A percentile compares a stretch with the other conserved stretches of the same genome.
Evolutionary conservation across 805 yeast species (phyloP).

Genomic region (Metschnikowia proteae): DNA sequence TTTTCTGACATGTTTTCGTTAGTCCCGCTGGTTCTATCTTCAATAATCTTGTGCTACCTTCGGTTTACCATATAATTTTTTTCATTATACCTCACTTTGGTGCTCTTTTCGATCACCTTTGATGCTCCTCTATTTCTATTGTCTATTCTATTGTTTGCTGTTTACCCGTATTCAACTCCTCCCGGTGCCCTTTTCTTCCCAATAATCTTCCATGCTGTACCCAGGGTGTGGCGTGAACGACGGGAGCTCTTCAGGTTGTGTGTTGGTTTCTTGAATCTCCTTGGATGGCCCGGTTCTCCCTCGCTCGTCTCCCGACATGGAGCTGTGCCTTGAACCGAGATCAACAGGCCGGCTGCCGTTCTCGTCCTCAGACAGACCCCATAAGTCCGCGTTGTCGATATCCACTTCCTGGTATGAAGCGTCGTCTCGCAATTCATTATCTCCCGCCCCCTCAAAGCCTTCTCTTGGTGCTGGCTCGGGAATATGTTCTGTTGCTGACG

Average conservation of each 20-base stretch:
- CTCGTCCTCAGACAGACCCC: slow-evolving; percentile 2
- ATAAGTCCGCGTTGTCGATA: background rate
- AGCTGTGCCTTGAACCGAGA: background rate
- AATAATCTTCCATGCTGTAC: slow-evolving; percentile 43
- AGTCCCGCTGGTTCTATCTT: slow-evolving; percentile 15
- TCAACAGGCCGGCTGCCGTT: slow-evolving; percentile 1
- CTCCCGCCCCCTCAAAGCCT: background rate
- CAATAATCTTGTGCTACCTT: too few relatives aligned
- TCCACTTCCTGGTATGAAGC: background rate
- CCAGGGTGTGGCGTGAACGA: slow-evolving; percentile 46
- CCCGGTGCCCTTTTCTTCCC: slow-evolving; percentile 31
- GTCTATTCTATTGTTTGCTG: too few relatives aligned
- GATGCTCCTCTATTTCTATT: too few relatives aligned
- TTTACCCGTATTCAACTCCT: background rate
- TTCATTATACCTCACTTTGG: too few relatives aligned
- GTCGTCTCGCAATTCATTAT: background rate
- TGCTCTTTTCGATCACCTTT: slow-evolving; percentile 13
- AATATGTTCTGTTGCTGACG: background rate
- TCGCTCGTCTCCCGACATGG: background rate
- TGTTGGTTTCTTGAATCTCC: background rate
- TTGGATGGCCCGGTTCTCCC: too few relatives aligned
- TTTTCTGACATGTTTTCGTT: background rate
- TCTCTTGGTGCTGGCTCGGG: background rate
- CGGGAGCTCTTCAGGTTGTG: slow-evolving; percentile 28
- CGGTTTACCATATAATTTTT: too few relatives aligned